These are phyloP conservation scores for Glycine latifolia DNA, from an alignment of 306 rosid genomes.

Conservation along the genomic window DNA sequence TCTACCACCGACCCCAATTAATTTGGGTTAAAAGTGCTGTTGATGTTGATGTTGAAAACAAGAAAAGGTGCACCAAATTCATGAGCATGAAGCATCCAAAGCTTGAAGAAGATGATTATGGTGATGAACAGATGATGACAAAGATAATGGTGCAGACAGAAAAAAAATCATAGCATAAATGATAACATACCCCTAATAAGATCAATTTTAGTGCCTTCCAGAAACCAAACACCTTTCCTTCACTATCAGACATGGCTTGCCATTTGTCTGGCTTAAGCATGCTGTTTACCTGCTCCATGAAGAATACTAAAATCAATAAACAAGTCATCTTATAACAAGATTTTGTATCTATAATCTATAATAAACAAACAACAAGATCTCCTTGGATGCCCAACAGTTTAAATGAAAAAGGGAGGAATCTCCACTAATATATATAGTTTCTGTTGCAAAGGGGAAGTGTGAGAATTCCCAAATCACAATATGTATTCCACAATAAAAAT, in stretches of 20 bases:
- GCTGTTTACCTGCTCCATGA: constrained; percentile 70
- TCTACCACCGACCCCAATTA: too few relatives aligned
- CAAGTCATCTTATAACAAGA: constrained; percentile 18
- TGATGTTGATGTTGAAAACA: too few relatives aligned
- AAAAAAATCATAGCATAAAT: constrained; percentile 23
- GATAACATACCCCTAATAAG: constrained; percentile 77
- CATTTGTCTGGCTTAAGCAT: constrained; percentile 93
- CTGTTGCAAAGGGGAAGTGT: not conserved
- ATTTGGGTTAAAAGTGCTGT: too few relatives aligned
- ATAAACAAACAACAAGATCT: constrained; percentile 17
- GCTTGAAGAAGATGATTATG: constrained; percentile 17
- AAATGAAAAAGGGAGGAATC: constrained; percentile 31
- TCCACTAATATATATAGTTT: constrained; percentile 4
- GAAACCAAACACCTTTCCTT: constrained; percentile 82
- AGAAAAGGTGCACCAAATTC: constrained; percentile 17
- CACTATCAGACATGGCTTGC: constrained; percentile 80
- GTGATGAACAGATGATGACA: constrained; percentile 3
- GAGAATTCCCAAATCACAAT: constrained; percentile 7
- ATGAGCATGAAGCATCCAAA: constrained; percentile 32
- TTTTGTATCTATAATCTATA: constrained; percentile 4
- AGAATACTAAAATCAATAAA: constrained; percentile 34
- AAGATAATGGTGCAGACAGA: constrained; percentile 6
- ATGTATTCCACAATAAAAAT: constrained; percentile 12
- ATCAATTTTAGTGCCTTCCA: constrained; percentile 86
- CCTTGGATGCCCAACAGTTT: not conserved